Evolutionary conservation across 768 basidiomycete genomes (phyloP).

Genomic region (Rhizopogon rudus): DNA sequence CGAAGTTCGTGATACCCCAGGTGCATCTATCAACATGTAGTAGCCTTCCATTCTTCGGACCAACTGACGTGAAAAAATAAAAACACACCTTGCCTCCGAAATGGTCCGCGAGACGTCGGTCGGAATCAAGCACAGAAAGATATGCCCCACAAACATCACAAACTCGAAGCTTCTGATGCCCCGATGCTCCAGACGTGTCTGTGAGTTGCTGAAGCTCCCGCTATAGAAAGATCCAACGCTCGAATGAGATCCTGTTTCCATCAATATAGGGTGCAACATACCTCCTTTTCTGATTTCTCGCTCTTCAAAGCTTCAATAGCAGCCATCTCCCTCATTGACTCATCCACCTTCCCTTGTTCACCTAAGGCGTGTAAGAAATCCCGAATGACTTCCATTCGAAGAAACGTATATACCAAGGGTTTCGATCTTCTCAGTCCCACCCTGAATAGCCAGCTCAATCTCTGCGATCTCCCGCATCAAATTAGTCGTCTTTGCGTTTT

Average conservation of each 20-base stretch:
- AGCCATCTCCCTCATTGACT: slow-evolving; percentile 96
- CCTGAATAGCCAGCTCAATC: slow-evolving; percentile 98
- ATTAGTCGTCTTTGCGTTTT: slow-evolving; percentile 98
- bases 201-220: slow-evolving; percentile 94
- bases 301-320: slow-evolving; percentile 97
- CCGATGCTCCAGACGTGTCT: slow-evolving; percentile 96
- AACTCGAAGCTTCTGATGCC: slow-evolving; percentile 99
- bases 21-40: slow-evolving; percentile 74
- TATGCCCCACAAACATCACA: slow-evolving; percentile 99
- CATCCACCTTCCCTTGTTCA: slow-evolving; percentile 98
- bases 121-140: slow-evolving; percentile 95
- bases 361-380: slow-evolving; percentile 38
- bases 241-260: slow-evolving; percentile 5
- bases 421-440: slow-evolving; percentile 98
- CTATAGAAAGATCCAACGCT: slow-evolving; percentile 30
- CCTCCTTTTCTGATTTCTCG: slow-evolving; percentile 96
- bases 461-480: slow-evolving; percentile 99
- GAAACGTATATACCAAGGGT: slow-evolving; percentile 57
- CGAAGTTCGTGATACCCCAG: slow-evolving; percentile 97
- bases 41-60: slow-evolving; percentile 21
- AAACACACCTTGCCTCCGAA: slow-evolving; percentile 94
- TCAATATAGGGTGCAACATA: slow-evolving; percentile 21
- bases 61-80: slow-evolving; percentile 6
- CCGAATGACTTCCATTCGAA: slow-evolving; percentile 5
- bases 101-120: slow-evolving; percentile 97